Evolutionary conservation across 2,329 filamentous ascomycete species (phyloP).

Genomic region (Exserohilum rostratum): DNA sequence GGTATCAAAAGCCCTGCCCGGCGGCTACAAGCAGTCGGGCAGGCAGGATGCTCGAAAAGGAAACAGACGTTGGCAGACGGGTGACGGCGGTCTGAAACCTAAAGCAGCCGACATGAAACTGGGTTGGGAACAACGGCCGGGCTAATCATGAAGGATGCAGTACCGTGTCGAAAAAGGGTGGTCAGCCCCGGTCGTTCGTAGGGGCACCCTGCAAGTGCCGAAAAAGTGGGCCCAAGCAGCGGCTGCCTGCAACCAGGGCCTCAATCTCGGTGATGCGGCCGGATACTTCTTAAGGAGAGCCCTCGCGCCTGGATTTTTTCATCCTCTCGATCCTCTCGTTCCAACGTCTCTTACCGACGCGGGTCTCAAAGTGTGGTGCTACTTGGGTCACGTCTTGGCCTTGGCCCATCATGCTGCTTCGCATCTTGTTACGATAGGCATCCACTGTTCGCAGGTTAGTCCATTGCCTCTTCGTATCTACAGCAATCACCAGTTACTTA

Average conservation of each 20-base stretch:
- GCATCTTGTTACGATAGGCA: conserved; percentile 91
- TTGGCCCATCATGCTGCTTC: conserved; percentile 76
- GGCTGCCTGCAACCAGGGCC: conserved; percentile 34
- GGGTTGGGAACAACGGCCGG: conserved; percentile 22
- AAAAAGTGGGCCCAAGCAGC: conserved; percentile 40
- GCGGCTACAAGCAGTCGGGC: conserved; percentile 1
- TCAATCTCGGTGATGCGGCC: conserved; percentile 28
- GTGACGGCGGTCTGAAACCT: conserved; percentile 31
- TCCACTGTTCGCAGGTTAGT: conserved; percentile 68
- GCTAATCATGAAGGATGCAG: conserved; percentile 26
- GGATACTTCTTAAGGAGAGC: conserved; percentile 45
- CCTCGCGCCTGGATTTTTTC: conserved; percentile 48
- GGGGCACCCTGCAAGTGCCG: conserved; percentile 43
- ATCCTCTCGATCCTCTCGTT: conserved; percentile 54
- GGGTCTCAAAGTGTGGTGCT: conserved; percentile 86
- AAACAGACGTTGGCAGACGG: conserved; percentile 8
- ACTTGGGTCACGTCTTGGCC: conserved; percentile 76
- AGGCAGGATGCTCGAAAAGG: conserved; percentile 6
- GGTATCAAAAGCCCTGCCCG: conserved; percentile 20
- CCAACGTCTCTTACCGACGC: conserved; percentile 76
- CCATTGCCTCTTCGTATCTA: neutral
- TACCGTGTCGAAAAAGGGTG: conserved; percentile 35
- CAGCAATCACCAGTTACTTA: conserved; percentile 61
- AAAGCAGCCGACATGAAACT: conserved; percentile 31
- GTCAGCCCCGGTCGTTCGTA: conserved; percentile 40